These are phyloP conservation scores for Alnus glutinosa DNA, from an alignment of 306 rosid species.

Conservation along the genomic window DNA sequence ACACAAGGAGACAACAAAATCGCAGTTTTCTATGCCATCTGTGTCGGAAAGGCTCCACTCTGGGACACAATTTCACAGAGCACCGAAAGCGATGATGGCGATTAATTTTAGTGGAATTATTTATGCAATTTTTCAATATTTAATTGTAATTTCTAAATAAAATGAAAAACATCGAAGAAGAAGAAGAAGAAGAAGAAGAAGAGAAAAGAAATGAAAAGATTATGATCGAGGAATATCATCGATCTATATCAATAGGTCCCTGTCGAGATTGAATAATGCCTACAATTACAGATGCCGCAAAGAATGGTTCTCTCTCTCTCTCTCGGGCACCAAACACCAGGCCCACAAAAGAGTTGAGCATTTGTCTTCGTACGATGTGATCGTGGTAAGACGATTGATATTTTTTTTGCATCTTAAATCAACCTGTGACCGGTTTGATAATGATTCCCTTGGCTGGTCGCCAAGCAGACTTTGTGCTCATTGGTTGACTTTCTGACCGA, in stretches of 20 bases:
- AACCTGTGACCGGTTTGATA: neutral
- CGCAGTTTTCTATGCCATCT: neutral
- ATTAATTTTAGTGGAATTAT: no score
- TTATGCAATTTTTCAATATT: no score
- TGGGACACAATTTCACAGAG: no score
- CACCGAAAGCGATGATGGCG: no score
- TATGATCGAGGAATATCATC: no score
- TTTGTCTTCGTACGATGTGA: neutral
- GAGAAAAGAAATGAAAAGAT: no score
- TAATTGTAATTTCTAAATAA: no score
- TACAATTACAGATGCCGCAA: neutral
- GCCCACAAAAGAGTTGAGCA: neutral
- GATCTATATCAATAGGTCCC: no score
- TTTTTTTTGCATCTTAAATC: neutral
- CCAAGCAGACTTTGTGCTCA: neutral
- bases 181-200: no score
- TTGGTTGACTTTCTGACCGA: constrained; percentile 5
- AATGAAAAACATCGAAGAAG: no score
- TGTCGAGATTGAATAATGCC: no score
- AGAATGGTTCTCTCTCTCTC: neutral
- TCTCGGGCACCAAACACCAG: neutral
- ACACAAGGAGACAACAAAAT: neutral
- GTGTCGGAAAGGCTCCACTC: no score
- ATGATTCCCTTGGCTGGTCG: neutral
- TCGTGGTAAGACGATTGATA: neutral